Conservation (phyloP, 495 filamentous ascomycete species). For the Talaromyces proteolyticus region DNA sequence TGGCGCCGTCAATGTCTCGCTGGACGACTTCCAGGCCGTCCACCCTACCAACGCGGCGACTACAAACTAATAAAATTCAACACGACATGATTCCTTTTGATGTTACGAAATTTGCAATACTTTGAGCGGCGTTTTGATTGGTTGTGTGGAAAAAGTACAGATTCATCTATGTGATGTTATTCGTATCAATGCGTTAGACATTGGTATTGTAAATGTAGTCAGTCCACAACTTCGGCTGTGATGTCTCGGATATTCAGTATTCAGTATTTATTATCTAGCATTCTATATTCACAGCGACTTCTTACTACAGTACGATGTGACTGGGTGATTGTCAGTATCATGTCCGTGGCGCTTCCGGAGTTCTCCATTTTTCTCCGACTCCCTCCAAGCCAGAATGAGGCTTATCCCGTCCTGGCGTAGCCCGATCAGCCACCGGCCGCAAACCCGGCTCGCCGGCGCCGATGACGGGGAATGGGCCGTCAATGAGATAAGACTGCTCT, state of each 20-base stretch:
- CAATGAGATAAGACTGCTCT: background rate
- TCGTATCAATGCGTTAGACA: too few relatives aligned
- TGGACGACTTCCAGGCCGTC: conserved; percentile 67
- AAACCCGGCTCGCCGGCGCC: background rate
- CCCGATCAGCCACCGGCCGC: background rate
- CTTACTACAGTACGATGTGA: too few relatives aligned
- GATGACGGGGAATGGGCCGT: background rate
- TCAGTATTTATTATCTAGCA: too few relatives aligned
- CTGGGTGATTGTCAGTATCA: too few relatives aligned
- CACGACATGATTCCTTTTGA: background rate
- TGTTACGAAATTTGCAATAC: background rate
- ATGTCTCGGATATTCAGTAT: too few relatives aligned
- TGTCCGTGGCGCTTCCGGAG: background rate
- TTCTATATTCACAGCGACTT: too few relatives aligned
- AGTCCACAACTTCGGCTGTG: too few relatives aligned
- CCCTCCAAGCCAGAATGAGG: background rate
- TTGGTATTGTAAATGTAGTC: too few relatives aligned
- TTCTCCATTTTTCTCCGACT: background rate
- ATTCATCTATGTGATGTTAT: too few relatives aligned
- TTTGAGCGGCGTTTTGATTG: conserved; percentile 1
- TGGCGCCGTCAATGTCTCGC: conserved; percentile 78
- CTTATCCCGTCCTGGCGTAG: background rate
- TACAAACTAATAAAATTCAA: background rate
- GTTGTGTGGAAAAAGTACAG: conserved; percentile 4
- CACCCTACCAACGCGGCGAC: conserved; percentile 4